A percentile compares a stretch with the other conserved stretches of the same genome.
phyloP scores from a whole-genome alignment of 129 eudicot genomes.

The Flaveria sonorensis region DNA sequence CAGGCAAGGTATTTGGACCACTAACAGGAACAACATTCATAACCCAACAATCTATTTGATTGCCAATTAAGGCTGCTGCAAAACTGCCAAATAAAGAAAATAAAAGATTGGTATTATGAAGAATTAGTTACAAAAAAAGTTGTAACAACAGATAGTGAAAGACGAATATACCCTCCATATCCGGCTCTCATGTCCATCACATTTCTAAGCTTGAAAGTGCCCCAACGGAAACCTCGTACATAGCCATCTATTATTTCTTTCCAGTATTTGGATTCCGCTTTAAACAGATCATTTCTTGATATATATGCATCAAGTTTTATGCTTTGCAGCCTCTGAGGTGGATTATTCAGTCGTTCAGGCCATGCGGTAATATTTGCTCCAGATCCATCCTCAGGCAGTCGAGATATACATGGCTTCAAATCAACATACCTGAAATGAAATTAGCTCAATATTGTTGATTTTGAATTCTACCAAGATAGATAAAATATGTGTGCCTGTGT shows the following conservation, averaged over 20 bases:
- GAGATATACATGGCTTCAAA: slow-evolving; percentile 80
- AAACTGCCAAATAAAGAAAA: slow-evolving; percentile 52
- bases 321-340: slow-evolving; percentile 89
- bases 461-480: slow-evolving; percentile 2
- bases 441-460: not conserved
- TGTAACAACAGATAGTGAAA: not conserved
- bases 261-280: slow-evolving; percentile 90
- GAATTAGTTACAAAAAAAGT: not conserved
- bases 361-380: slow-evolving; percentile 74
- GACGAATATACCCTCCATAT: slow-evolving; percentile 74
- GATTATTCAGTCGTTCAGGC: slow-evolving; percentile 79
- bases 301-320: slow-evolving; percentile 79
- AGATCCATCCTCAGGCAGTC: slow-evolving; percentile 77
- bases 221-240: slow-evolving; percentile 75
- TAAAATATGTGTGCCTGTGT: not conserved
- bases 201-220: slow-evolving; percentile 63
- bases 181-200: slow-evolving; percentile 99
- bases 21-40: slow-evolving; percentile 91
- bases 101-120: not conserved
- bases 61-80: slow-evolving; percentile 85
- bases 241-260: slow-evolving; percentile 77
- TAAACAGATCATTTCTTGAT: slow-evolving; percentile 87
- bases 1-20: slow-evolving; percentile 91
- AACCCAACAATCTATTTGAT: slow-evolving; percentile 88
- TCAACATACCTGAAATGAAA: slow-evolving; percentile 71